Conservation (phyloP, 148 eudicot genomes). For the Polygonum maritimum region DNA sequence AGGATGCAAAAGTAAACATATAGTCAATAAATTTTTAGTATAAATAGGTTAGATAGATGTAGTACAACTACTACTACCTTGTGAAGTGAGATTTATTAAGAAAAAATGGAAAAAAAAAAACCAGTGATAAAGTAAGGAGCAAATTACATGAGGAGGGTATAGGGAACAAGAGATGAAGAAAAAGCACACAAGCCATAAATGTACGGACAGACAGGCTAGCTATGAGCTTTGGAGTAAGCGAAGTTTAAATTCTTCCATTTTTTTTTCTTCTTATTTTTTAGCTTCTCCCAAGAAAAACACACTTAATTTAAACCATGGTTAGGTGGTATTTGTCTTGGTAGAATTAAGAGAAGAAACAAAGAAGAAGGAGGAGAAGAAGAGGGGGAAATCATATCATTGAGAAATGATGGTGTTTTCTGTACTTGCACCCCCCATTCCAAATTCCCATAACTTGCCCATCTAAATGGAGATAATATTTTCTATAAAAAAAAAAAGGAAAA, state of each 20-base stretch:
- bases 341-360: neutral
- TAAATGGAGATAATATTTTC: conserved; percentile 4
- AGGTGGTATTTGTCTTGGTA: neutral
- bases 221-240: conserved; percentile 6
- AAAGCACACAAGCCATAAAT: conserved; percentile 10
- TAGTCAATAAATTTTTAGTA: neutral
- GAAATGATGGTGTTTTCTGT: conserved; percentile 83
- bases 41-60: no score
- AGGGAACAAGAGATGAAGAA: conserved; percentile 11
- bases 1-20: neutral
- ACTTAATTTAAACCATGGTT: conserved; percentile 14
- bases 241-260: conserved; percentile 5
- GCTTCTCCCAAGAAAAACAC: neutral
- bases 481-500: neutral
- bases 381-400: conserved; percentile 55
- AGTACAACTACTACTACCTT: neutral
- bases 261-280: neutral
- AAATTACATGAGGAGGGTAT: neutral
- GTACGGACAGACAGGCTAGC: conserved; percentile 15
- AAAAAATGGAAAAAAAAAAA: neutral
- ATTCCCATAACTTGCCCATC: conserved; percentile 7
- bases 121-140: neutral
- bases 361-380: conserved; percentile 8
- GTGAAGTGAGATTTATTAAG: neutral
- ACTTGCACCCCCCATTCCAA: conserved; percentile 23